Evolutionary conservation across 2,329 filamentous ascomycete species (phyloP).

Genomic region (Penicillium thymicola): DNA sequence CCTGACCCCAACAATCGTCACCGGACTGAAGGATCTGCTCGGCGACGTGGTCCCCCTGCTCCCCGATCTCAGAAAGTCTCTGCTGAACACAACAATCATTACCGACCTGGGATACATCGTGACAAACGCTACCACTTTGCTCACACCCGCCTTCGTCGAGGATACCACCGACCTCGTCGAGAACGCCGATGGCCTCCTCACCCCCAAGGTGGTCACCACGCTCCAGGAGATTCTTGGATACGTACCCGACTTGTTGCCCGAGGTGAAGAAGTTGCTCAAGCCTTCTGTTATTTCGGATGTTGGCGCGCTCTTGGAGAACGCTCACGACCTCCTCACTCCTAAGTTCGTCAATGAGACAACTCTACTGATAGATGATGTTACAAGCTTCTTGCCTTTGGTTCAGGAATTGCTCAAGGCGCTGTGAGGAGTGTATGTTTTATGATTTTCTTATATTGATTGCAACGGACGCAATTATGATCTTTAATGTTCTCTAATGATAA

Average conservation of each 20-base stretch:
- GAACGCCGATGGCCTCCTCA: slow-evolving; percentile 29
- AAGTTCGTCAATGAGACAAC: slow-evolving; percentile 29
- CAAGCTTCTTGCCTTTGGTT: slow-evolving; percentile 17
- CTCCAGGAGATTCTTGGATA: slow-evolving; percentile 26
- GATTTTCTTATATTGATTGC: slow-evolving; percentile 9
- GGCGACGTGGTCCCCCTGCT: slow-evolving; percentile 20
- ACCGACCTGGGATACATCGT: slow-evolving; percentile 29
- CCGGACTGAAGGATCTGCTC: slow-evolving; percentile 22
- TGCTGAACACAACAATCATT: slow-evolving; percentile 26
- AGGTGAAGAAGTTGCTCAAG: slow-evolving; percentile 28
- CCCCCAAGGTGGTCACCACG: slow-evolving; percentile 25
- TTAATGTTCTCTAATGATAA: slow-evolving; percentile 13
- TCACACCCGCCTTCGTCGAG: slow-evolving; percentile 31
- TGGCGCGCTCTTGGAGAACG: slow-evolving; percentile 26
- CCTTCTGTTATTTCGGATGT: slow-evolving; percentile 25
- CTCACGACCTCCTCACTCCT: slow-evolving; percentile 25
- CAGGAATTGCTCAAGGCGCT: slow-evolving; percentile 20
- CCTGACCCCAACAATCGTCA: slow-evolving; percentile 17
- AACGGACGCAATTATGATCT: slow-evolving; percentile 5
- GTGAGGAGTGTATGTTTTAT: slow-evolving; percentile 8
- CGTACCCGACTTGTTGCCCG: slow-evolving; percentile 28
- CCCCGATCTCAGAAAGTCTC: slow-evolving; percentile 22
- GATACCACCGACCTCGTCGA: slow-evolving; percentile 29
- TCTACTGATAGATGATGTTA: slow-evolving; percentile 20
- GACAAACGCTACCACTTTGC: slow-evolving; percentile 29